Base-by-base conservation (phyloP, 2,329 filamentous ascomycete species). In the Colletotrichum spinosum region DNA sequence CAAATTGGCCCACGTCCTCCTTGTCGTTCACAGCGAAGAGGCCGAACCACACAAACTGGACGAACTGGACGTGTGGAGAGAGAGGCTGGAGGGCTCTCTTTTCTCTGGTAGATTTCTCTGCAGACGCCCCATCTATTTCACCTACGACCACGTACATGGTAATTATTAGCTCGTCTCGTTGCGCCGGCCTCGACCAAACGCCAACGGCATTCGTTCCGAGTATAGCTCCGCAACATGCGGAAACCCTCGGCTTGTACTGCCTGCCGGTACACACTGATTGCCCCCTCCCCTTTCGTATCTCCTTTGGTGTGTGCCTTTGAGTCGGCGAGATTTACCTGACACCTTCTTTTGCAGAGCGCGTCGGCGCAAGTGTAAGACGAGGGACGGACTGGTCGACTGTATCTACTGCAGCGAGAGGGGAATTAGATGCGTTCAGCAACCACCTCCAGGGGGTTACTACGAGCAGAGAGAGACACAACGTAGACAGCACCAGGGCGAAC, bases 401-500 rank as follows among this genome's bases (percentile, higher is more conserved):
- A 73, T 81, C 8, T 80, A 87, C 50, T 89, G 87, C 71, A 71
- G 74, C 1, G 80, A 83, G 56, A 80, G 84, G 25, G 74, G 75
- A 1, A 72, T 88, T 2, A 54, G 70, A 0, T 89, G 87, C 73
- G 71, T 77, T 8, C 88, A 87, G 38, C 46, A 51, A 54, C 63
- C 67, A 3, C 67, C 67, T 1, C 55, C 64, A 6, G 67, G 67
- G 39, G 67, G 67, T 8, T 68, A 68, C 39, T 67, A 68, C 41
- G 67, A 68, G 49, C 59, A 67, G 54, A 54, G 64, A 37, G 67
- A 67, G 49, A 63, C 64, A 8, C 55, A 53, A 33, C 67, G 67
- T 35, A 63, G 25, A 33, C 41, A 64, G 34, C 52, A 59, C 5
- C 51, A 49, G 9, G 52, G 53, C 11, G 48, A 66, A 33, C 52